Percentiles rank a stretch among this genome's conserved stretches.
Evolutionary conservation across 768 basidiomycete genomes (phyloP).

Genomic region (Dendrothele bispora): DNA sequence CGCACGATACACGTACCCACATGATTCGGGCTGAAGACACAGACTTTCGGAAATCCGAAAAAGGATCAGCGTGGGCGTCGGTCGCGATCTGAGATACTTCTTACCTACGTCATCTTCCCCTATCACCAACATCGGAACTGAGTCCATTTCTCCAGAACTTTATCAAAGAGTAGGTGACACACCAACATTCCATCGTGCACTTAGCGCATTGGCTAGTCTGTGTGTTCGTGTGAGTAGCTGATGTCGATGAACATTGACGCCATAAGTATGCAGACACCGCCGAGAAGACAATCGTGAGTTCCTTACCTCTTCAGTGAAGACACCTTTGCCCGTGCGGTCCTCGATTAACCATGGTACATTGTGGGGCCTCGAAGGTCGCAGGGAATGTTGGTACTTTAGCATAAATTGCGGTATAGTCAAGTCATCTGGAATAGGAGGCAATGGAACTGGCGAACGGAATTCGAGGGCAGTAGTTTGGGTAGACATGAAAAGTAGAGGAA

Average conservation of each 20-base stretch:
- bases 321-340: slow-evolving; percentile 48
- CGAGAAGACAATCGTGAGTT: too few species aligned
- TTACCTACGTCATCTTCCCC: slow-evolving; percentile 54
- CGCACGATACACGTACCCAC: slow-evolving; percentile 41
- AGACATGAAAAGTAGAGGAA: background rate
- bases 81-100: slow-evolving; percentile 5
- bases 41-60: slow-evolving; percentile 36
- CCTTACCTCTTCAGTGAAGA: background rate
- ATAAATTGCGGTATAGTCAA: slow-evolving; percentile 69
- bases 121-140: slow-evolving; percentile 19
- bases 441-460: too few species aligned
- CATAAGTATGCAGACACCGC: too few species aligned
- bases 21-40: slow-evolving; percentile 65
- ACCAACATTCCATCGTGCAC: slow-evolving; percentile 50
- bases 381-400: slow-evolving; percentile 41
- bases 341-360: slow-evolving; percentile 60
- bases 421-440: slow-evolving; percentile 58
- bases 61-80: background rate
- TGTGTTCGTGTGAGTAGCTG: slow-evolving; percentile 32
- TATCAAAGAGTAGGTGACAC: slow-evolving; percentile 9
- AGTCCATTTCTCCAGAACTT: too few species aligned
- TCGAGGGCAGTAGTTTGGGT: too few species aligned
- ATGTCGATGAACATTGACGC: background rate
- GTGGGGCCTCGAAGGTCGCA: slow-evolving; percentile 44
- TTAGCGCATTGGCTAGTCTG: slow-evolving; percentile 55